Conservation (phyloP, 345 rosid genomes). For the Abelmoschus esculentus region DNA sequence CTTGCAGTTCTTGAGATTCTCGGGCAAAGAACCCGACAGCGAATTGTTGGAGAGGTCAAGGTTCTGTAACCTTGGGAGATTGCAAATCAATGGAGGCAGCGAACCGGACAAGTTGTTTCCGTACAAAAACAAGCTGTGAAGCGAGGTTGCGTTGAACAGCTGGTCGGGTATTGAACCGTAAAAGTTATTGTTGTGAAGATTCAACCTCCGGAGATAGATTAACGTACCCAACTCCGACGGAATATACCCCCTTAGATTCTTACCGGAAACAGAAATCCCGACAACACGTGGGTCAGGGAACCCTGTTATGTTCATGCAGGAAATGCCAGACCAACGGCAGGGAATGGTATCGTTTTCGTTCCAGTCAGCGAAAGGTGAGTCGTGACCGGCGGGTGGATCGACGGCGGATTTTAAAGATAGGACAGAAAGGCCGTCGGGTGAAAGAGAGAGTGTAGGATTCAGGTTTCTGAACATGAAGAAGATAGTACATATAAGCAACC, state of each 20-base stretch:
- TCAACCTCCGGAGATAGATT: conserved; percentile 72
- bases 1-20: conserved; percentile 51
- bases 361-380: conserved; percentile 66
- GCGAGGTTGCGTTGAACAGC: conserved; percentile 83
- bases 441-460: conserved; percentile 31
- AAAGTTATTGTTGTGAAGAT: conserved; percentile 65
- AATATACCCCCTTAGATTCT: conserved; percentile 67
- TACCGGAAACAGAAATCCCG: conserved; percentile 60
- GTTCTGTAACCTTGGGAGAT: conserved; percentile 67
- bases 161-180: conserved; percentile 65
- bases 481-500: conserved; percentile 5
- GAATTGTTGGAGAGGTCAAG: conserved; percentile 83
- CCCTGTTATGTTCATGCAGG: conserved; percentile 66
- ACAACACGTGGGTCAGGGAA: conserved; percentile 60
- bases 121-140: conserved; percentile 70
- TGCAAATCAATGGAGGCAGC: conserved; percentile 70
- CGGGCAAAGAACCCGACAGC: conserved; percentile 56
- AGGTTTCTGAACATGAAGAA: conserved; percentile 13
- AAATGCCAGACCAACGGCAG: conserved; percentile 76
- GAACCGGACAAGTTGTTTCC: conserved; percentile 75
- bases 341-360: conserved; percentile 66
- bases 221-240: conserved; percentile 87
- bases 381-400: conserved; percentile 24
- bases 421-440: conserved; percentile 83
- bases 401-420: conserved; percentile 88